phyloP scores from a whole-genome alignment of 1,284 basidiomycete genomes.

The Ganoderma lucidum region DNA sequence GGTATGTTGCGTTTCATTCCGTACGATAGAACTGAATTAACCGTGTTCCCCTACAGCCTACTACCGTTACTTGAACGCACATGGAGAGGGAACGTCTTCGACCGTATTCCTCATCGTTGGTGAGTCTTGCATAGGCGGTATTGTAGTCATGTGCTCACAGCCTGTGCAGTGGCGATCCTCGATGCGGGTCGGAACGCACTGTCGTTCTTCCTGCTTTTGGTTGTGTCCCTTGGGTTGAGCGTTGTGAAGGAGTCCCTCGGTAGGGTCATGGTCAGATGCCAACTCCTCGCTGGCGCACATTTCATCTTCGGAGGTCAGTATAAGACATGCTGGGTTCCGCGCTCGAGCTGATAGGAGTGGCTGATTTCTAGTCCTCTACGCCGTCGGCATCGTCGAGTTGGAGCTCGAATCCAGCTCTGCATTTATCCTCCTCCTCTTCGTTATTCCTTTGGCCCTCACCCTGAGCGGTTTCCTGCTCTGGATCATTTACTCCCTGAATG shows the following conservation, averaged over 20 bases:
- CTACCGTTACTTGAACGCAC: conserved; percentile 91
- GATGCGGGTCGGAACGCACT: conserved; percentile 95
- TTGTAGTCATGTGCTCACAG: neutral
- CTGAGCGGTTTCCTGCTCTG: conserved; percentile 95
- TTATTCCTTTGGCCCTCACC: conserved; percentile 94
- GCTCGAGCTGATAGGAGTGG: neutral
- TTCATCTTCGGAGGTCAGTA: conserved; percentile 91
- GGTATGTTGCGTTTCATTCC: conserved; percentile 50
- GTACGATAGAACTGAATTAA: conserved; percentile 6
- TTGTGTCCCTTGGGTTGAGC: conserved; percentile 88
- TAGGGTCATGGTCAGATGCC: conserved; percentile 80
- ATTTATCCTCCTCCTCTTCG: conserved; percentile 81
- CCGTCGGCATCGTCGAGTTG: conserved; percentile 91
- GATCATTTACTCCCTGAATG: conserved; percentile 92
- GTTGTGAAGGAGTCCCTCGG: conserved; percentile 87
- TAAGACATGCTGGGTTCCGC: neutral
- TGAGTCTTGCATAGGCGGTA: conserved; percentile 42
- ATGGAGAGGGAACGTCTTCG: conserved; percentile 78
- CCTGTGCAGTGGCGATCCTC: conserved; percentile 77
- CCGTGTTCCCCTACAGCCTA: conserved; percentile 58
- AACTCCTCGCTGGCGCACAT: conserved; percentile 81
- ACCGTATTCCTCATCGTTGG: conserved; percentile 89
- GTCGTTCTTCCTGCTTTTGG: conserved; percentile 94
- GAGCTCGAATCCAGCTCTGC: conserved; percentile 90
- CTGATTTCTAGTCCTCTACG: conserved; percentile 75